Base-by-base conservation (phyloP, 2,329 filamentous ascomycete genomes). In the Colletotrichum trifolii region DNA sequence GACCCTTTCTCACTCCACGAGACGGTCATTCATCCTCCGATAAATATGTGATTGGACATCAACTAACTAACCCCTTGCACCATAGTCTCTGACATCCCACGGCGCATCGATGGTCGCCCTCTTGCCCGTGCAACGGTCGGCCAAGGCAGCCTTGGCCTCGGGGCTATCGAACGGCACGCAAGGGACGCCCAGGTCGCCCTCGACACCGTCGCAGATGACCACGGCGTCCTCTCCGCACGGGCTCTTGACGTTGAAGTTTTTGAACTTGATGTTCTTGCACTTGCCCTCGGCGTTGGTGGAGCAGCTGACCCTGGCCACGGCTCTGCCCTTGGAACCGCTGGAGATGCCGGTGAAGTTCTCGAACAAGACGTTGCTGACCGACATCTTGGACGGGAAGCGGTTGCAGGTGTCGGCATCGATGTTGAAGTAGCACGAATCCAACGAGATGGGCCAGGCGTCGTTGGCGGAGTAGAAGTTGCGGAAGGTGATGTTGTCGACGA, bases 391-490 rank as follows among this genome's bases (percentile, higher is more conserved):
- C 0, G 86, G 86, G 66, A 86, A 84, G 9, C 77, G 62, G 2
- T 82, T 79, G 69, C 86, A 89, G 2, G 80, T 79, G 1, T 81
- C 80, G 2, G 77, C 68, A 60, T 83, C 72, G 63, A 76, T 77
- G 75, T 88, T 83, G 73, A 88, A 89, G 73, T 89, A 89, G 74
- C 87, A 89, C 35, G 86, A 85, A 70, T 89, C 87, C 6, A 89
- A 75, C 39, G 87, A 85, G 25, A 87, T 79, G 0, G 84, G 81
- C 67, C 82, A 81, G 67, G 88, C 86, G 9, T 85, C 86, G 67
- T 86, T 86, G n/a, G 84, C 85, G 43, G 86, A 80, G 73, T 81
- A 83, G 67, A 89, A 83, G 73, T 88, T 85, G 35, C 73, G 85
- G 80, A 87, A 89, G 1, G 87, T 89, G 49, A 89, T 78, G 71